These are phyloP conservation scores for Alternaria conjuncta DNA, from an alignment of 2,329 filamentous ascomycete genomes.

Conservation along the genomic window DNA sequence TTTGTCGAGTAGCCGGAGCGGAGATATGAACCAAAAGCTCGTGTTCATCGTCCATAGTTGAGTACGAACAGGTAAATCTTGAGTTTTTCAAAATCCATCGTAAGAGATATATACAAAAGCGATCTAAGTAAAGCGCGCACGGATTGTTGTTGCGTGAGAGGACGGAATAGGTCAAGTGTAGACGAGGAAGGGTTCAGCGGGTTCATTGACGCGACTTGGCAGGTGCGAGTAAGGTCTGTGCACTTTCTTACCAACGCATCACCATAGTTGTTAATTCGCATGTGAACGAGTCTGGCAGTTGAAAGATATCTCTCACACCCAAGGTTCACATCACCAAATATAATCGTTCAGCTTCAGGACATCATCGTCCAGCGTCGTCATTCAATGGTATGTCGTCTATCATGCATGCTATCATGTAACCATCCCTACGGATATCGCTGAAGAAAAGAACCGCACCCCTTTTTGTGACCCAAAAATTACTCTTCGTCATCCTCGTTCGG, in stretches of 20 bases:
- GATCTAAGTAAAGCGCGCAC: background rate
- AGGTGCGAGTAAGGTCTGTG: background rate
- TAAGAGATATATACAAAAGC: background rate
- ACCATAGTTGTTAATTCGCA: background rate
- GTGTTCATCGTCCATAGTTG: constrained; percentile 47
- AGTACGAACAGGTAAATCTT: constrained; percentile 2
- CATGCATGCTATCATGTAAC: constrained; percentile 22
- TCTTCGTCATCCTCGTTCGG: constrained; percentile 64
- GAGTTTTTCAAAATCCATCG: constrained; percentile 10
- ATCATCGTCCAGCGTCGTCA: constrained; percentile 7
- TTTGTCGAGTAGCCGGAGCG: constrained; percentile 49
- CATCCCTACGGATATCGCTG: constrained; percentile 32
- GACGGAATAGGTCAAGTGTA: background rate
- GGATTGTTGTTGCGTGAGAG: background rate
- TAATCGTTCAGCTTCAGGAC: background rate
- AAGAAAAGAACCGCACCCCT: constrained; percentile 10
- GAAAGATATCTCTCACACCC: background rate
- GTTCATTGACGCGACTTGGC: background rate
- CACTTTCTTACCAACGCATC: background rate
- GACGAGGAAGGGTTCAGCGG: background rate
- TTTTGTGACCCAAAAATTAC: constrained; percentile 37
- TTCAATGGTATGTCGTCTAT: constrained; percentile 27
- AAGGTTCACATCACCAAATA: fast-evolving
- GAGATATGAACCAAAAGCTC: constrained; percentile 56
- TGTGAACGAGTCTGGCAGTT: background rate